Evolutionary conservation across 164 flowering plant species (phyloP), one percentile per base, ranked within the genome.

Genomic region (Litsea cubeba): DNA sequence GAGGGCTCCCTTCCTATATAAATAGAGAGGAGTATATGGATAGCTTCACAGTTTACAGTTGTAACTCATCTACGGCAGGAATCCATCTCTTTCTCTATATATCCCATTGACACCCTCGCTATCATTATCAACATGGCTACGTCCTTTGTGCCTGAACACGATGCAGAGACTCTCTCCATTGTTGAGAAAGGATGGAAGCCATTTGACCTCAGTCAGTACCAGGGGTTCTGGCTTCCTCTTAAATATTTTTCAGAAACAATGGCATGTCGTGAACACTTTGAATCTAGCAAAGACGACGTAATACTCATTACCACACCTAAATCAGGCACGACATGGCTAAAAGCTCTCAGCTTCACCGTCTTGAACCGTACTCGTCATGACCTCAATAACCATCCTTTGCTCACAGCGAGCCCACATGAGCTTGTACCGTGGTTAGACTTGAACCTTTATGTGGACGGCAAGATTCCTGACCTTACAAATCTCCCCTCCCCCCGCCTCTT

Each of bases 401-500:
- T 58, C 40, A 71, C 23, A 14, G 58, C 2, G 12, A 57, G 3
- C 28, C 65, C 65, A 20, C 73, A 71, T 58, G 73, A 71, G 49
- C 73, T 71, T 7, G 65, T 57, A 12, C 24, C 50, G 8, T 58
- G 25, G 11, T 10, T 28, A 17, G 73, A 71, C 24, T 22, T 28
- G 4, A 20, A 71, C 12, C 46, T 71, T 3, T 54, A 57, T 15
- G 25, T 0, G 1, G 18, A 7, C 40, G 23, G 17, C 23, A 28
- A 26, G 12, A 57, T 6, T 17, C 73, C 46, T 71, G 65, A 54
- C 28, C 46, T 26, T 11, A 30, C 50, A 11, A 10, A 7, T 24
- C 8, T 71, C 22, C 51, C 73, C 14, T 1, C 80, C 62, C 72
- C 63, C 18, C 28, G 72, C 24, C 30, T 70, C 22, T 70, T 70